A percentile compares a stretch with the other conserved stretches of the same genome.
Evolutionary conservation across 2,329 filamentous ascomycete species (phyloP).

Genomic region (Alternaria hordeiaustralica): DNA sequence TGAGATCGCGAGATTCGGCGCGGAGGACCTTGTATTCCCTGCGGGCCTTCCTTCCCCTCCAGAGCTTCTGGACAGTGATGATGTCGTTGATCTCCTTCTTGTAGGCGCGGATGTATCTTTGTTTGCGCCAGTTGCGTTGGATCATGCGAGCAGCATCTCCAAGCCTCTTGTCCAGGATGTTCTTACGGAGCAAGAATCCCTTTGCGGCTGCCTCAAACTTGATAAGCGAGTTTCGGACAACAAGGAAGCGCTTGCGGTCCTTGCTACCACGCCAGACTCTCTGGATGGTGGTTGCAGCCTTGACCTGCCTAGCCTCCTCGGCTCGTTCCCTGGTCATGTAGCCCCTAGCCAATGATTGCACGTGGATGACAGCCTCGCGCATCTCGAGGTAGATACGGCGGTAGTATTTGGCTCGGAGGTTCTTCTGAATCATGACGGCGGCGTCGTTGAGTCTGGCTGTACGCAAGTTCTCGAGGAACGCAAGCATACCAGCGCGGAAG

Average conservation of each 20-base stretch:
- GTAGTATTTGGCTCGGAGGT: constrained; percentile 93
- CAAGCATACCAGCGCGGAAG: constrained; percentile 98
- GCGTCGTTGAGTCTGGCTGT: constrained; percentile 90
- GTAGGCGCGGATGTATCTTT: constrained; percentile 80
- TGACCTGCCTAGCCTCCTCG: constrained; percentile 80
- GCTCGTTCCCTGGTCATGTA: constrained; percentile 78
- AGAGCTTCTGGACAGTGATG: constrained; percentile 87
- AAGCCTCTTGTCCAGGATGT: constrained; percentile 91
- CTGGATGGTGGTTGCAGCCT: constrained; percentile 92
- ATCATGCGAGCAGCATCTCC: constrained; percentile 91
- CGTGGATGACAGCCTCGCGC: constrained; percentile 76
- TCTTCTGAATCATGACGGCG: constrained; percentile 98
- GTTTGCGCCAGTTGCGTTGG: constrained; percentile 86
- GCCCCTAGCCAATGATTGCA: constrained; percentile 80
- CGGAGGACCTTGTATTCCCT: constrained; percentile 87
- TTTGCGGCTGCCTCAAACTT: constrained; percentile 89
- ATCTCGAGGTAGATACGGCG: constrained; percentile 88
- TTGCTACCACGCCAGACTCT: constrained; percentile 93
- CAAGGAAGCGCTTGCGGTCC: constrained; percentile 79
- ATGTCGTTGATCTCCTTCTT: constrained; percentile 89
- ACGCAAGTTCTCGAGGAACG: constrained; percentile 92
- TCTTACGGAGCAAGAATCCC: constrained; percentile 86
- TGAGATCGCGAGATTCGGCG: constrained; percentile 95
- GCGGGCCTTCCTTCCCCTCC: constrained; percentile 83
- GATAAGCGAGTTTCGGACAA: constrained; percentile 82